These are phyloP conservation scores for Aspergillus saccharolyticus DNA, from an alignment of 495 filamentous ascomycete genomes.

Conservation along the genomic window DNA sequence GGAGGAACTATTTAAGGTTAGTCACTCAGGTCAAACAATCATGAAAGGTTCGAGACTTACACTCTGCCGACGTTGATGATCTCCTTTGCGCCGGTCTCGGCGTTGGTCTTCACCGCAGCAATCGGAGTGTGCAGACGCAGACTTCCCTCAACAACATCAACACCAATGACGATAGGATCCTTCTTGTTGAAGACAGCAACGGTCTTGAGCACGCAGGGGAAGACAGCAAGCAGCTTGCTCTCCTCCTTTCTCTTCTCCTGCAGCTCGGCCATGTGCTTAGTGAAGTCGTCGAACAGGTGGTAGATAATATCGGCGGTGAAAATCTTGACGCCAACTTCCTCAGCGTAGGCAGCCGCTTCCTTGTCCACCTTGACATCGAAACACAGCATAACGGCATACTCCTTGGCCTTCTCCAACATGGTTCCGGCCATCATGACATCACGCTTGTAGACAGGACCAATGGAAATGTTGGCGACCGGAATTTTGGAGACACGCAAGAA, in stretches of 20 bases:
- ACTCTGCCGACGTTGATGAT: conserved; percentile 85
- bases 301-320: conserved; percentile 99
- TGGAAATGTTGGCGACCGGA: conserved; percentile 93
- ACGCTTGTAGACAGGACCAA: conserved; percentile 96
- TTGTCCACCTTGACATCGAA: conserved; percentile 99
- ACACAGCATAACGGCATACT: conserved; percentile 98
- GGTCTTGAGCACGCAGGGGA: conserved; percentile 84
- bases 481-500: conserved; percentile 94
- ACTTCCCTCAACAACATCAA: conserved; percentile 88
- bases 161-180: conserved; percentile 89
- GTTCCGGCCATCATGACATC: conserved; percentile 95
- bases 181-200: conserved; percentile 99
- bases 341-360: conserved; percentile 85
- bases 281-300: conserved; percentile 96
- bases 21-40: conserved; percentile 2
- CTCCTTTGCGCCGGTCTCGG: conserved; percentile 74
- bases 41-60: conserved; percentile 53
- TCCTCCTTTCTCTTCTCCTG: conserved; percentile 92
- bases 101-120: conserved; percentile 73
- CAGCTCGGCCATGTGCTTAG: conserved; percentile 81
- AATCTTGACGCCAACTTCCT: conserved; percentile 94
- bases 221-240: conserved; percentile 89
- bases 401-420: conserved; percentile 95
- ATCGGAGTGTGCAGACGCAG: conserved; percentile 84
- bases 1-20: conserved; percentile 56